phyloP scores from a whole-genome alignment of 108 stramenopile genomes.

The Fragilariopsis cylindrus region DNA sequence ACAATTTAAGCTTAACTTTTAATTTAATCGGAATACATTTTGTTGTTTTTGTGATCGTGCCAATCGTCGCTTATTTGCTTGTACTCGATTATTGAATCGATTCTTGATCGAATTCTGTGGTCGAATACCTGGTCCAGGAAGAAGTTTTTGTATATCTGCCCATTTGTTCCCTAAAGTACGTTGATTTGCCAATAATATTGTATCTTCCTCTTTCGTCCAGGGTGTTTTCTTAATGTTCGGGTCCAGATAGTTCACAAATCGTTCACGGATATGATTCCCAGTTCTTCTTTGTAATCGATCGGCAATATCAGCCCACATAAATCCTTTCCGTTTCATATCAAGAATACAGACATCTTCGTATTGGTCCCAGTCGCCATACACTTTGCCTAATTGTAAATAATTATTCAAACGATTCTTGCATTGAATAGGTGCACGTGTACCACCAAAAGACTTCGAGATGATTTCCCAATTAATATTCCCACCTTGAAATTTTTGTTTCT shows the following conservation, averaged over 20 bases:
- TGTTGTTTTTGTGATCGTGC: no score
- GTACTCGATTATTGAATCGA: slow-evolving; percentile 84
- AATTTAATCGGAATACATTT: no score
- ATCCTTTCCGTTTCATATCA: slow-evolving; percentile 33
- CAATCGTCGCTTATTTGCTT: slow-evolving; percentile 18
- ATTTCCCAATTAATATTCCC: slow-evolving; percentile 26
- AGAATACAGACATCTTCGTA: slow-evolving; percentile 80
- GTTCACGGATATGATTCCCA: slow-evolving; percentile 93
- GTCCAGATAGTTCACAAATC: slow-evolving; percentile 93
- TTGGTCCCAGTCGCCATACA: slow-evolving; percentile 81
- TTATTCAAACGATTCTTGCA: slow-evolving; percentile 95
- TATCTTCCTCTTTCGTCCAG: slow-evolving; percentile 87
- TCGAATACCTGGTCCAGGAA: slow-evolving; percentile 66
- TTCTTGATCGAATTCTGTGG: slow-evolving; percentile 95
- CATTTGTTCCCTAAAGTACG: slow-evolving; percentile 75
- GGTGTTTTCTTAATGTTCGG: slow-evolving; percentile 78
- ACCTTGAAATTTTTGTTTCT: background rate
- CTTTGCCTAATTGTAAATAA: slow-evolving; percentile 80
- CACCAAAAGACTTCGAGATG: slow-evolving; percentile 42
- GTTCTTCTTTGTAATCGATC: slow-evolving; percentile 85
- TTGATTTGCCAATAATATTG: slow-evolving; percentile 68
- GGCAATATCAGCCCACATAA: slow-evolving; percentile 81
- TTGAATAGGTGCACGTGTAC: slow-evolving; percentile 70
- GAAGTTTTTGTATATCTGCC: slow-evolving; percentile 86
- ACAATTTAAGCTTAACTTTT: no score